Base-by-base conservation (phyloP, 768 basidiomycete species). In the Auricularia heimuer region DNA sequence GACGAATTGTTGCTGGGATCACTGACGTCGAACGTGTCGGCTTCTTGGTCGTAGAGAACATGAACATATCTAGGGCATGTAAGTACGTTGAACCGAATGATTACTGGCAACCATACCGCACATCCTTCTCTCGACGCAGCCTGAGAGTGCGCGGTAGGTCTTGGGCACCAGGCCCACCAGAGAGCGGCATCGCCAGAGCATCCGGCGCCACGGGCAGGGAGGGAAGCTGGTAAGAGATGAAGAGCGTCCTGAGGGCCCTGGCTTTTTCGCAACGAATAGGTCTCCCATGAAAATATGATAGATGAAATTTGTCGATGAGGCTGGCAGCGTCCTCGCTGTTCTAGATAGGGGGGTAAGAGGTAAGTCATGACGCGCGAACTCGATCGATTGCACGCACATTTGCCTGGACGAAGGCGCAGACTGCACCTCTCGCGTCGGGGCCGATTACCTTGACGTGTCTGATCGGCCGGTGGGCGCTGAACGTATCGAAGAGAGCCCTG, bases 361-460 rank as follows among this genome's bases (percentile, higher is more conserved):
- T 7, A 4, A 10, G 7, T 51, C 47, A 4, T 21, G 11, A 60
- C 56, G 54, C 29, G 29, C 29, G 29, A 29, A 34, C 66, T 54
- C 63, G 56, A 33, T 24, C 62, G 62, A 62, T 64, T 61, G 18
- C 54, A 68, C 79, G 54, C 70, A 90, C 91, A 79, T 90, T 82
- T 80, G 90, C 92, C 75, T 92, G 91, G 29, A 91, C 86, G 73
- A 93, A 93, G 65, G 90, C 91, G 71, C 90, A 92, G 56, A 88
- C 83, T 14, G 89, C 87, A 45, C 88, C 88, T 73, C 86, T 88
- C 65, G 81, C 83, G 73, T 91, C 88, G 11, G 34, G 24, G 37
- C 66, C 66, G 51, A 91, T 83, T 63, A 91, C 85, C 65, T 83
- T 83, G 73, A 92, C 81, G 61, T 81, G 82, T 73, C 84, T 86